Conservation (phyloP, 306 rosid species). For the Medicago lupulina region DNA sequence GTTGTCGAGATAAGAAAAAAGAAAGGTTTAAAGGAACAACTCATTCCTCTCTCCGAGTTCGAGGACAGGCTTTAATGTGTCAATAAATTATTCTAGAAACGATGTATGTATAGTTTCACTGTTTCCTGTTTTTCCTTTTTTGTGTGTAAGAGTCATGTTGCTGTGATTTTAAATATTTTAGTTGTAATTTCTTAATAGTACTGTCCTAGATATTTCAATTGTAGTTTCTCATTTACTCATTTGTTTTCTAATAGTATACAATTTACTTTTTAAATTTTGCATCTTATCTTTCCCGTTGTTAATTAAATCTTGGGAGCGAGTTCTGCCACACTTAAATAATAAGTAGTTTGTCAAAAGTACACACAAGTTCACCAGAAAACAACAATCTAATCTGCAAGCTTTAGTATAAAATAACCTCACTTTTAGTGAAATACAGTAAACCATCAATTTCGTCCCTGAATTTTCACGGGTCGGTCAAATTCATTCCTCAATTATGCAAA, state of each 20-base stretch:
- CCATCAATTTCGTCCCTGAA: too few relatives aligned
- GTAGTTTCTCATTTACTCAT: background rate
- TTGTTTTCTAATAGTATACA: background rate
- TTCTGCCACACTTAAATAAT: background rate
- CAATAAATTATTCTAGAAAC: background rate
- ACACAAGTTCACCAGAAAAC: constrained; percentile 14
- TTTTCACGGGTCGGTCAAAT: too few relatives aligned
- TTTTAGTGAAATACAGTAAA: background rate
- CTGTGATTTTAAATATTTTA: background rate
- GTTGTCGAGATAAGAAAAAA: background rate
- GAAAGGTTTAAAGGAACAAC: background rate
- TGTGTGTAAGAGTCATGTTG: background rate
- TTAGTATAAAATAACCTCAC: constrained; percentile 26
- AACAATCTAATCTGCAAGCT: constrained; percentile 24
- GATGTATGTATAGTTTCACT: background rate
- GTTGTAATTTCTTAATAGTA: background rate
- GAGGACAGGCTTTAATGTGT: constrained; percentile 46
- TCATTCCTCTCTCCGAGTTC: background rate
- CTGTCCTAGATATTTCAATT: background rate
- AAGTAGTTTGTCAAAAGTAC: background rate
- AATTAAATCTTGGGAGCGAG: constrained; percentile 2
- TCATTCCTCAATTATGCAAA: too few relatives aligned
- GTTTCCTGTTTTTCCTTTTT: constrained; percentile 8
- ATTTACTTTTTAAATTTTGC: constrained; percentile 8
- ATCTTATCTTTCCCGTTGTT: constrained; percentile 16